A percentile compares a stretch with the other conserved stretches of the same genome.
Conservation (phyloP, 169 alveolate species). For the Cryptosporidium bovis region DNA sequence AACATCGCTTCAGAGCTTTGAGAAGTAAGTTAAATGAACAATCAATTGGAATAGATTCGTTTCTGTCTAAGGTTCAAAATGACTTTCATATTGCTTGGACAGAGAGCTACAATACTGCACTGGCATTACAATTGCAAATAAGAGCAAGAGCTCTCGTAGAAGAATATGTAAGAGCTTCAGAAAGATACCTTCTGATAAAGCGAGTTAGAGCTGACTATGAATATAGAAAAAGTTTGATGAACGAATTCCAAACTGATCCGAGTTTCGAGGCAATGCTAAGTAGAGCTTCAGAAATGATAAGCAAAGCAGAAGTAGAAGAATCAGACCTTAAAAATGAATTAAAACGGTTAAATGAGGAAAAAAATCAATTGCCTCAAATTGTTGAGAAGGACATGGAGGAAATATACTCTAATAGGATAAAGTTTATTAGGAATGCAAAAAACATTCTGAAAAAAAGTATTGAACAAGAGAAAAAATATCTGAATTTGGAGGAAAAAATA, state of each 20-base stretch:
- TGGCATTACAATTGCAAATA: constrained; percentile 45
- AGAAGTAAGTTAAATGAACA: constrained; percentile 28
- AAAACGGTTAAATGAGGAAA: constrained; percentile 1
- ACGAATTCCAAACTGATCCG: constrained; percentile 50
- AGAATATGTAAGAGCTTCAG: constrained; percentile 54
- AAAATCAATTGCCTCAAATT: not conserved
- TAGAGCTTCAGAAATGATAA: constrained; percentile 62
- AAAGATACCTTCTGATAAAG: constrained; percentile 38
- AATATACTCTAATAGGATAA: constrained; percentile 43
- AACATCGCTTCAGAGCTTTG: not conserved
- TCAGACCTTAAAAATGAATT: constrained; percentile 20
- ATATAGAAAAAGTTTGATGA: constrained; percentile 51
- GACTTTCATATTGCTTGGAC: constrained; percentile 46
- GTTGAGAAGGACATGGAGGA: constrained; percentile 51
- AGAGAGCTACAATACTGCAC: constrained; percentile 47
- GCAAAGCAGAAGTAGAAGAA: constrained; percentile 36
- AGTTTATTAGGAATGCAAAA: constrained; percentile 10
- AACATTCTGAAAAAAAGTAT: constrained; percentile 5
- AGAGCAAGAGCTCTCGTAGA: constrained; percentile 52
- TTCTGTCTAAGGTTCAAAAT: constrained; percentile 4
- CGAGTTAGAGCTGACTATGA: constrained; percentile 61
- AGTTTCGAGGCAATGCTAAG: constrained; percentile 48
- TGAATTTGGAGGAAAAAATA: constrained; percentile 23
- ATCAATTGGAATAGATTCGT: not conserved
- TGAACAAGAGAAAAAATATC: constrained; percentile 21